Conservation (phyloP, 257 asterid species). For the Salvia splendens region DNA sequence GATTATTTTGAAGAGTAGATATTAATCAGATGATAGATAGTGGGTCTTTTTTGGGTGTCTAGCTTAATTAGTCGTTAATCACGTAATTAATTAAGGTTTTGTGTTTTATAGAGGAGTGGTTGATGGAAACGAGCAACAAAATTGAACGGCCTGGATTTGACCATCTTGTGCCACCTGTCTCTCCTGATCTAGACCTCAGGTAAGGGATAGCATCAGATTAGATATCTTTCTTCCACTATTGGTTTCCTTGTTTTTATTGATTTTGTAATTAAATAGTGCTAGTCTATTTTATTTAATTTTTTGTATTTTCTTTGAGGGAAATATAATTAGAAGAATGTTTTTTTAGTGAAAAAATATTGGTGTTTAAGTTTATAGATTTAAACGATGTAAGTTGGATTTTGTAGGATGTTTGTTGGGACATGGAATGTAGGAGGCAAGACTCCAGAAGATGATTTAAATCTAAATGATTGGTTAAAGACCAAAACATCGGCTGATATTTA, state of each 20-base stretch:
- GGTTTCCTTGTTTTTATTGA: neutral
- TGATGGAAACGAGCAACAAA: slow-evolving; percentile 46
- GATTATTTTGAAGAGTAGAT: neutral
- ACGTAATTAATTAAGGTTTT: slow-evolving; percentile 23
- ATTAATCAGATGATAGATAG: neutral
- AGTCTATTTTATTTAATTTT: neutral
- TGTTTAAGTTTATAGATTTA: neutral
- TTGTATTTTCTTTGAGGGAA: too few relatives aligned
- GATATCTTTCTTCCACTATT: neutral
- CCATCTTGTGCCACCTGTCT: slow-evolving; percentile 22
- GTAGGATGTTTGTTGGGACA: slow-evolving; percentile 84
- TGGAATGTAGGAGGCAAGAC: slow-evolving; percentile 95
- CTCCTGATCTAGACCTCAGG: slow-evolving; percentile 49
- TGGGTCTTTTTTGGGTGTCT: slow-evolving; percentile 1
- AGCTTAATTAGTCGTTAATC: slow-evolving; percentile 22
- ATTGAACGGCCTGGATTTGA: slow-evolving; percentile 49
- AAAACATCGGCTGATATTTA: slow-evolving; percentile 64
- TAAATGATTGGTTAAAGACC: slow-evolving; percentile 63
- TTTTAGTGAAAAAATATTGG: too few relatives aligned
- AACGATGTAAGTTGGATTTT: neutral
- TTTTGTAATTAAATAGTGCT: neutral
- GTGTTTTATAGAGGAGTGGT: slow-evolving; percentile 48
- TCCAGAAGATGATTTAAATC: slow-evolving; percentile 55
- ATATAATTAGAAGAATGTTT: too few relatives aligned
- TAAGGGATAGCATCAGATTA: slow-evolving; percentile 26